phyloP scores from a whole-genome alignment of 2,329 filamentous ascomycete species.

The Simplicillium sp. region DNA sequence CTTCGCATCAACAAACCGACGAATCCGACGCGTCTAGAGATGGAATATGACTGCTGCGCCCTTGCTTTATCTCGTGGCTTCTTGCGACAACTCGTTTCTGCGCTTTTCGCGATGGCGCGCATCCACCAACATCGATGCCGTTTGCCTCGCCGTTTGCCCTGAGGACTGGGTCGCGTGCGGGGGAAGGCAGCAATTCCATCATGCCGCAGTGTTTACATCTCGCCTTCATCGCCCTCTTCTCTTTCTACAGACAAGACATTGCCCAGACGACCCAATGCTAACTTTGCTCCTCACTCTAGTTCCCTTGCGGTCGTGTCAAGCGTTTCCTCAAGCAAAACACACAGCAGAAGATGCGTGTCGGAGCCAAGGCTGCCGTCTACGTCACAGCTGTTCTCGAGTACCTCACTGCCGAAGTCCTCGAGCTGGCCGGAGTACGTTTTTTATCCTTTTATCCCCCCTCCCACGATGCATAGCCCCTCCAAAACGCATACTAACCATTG shows the following conservation, averaged over 20 bases:
- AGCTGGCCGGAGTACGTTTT: slow-evolving; percentile 74
- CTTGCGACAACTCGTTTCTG: too few species aligned
- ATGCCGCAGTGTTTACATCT: background rate
- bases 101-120: too few species aligned
- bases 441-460: slow-evolving; percentile 5
- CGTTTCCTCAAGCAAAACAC: slow-evolving; percentile 99
- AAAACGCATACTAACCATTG: slow-evolving; percentile 11
- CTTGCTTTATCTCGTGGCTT: too few species aligned
- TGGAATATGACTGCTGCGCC: too few species aligned
- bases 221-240: slow-evolving; percentile 7
- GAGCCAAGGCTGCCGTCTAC: slow-evolving; percentile 96
- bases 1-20: slow-evolving; percentile 5
- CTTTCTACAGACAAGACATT: slow-evolving; percentile 7
- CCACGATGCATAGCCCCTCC: slow-evolving; percentile 8
- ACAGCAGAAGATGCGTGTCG: slow-evolving; percentile 99
- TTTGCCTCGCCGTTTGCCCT: too few species aligned
- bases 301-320: slow-evolving; percentile 99
- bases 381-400: slow-evolving; percentile 98
- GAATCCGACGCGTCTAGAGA: background rate
- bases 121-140: too few species aligned
- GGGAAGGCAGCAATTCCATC: slow-evolving; percentile 2
- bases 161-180: background rate
- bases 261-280: slow-evolving; percentile 9
- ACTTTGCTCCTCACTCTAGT: slow-evolving; percentile 45
- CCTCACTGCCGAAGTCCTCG: slow-evolving; percentile 93